Base-by-base conservation (phyloP, 805 yeast species). In the Millerozyma miso region DNA sequence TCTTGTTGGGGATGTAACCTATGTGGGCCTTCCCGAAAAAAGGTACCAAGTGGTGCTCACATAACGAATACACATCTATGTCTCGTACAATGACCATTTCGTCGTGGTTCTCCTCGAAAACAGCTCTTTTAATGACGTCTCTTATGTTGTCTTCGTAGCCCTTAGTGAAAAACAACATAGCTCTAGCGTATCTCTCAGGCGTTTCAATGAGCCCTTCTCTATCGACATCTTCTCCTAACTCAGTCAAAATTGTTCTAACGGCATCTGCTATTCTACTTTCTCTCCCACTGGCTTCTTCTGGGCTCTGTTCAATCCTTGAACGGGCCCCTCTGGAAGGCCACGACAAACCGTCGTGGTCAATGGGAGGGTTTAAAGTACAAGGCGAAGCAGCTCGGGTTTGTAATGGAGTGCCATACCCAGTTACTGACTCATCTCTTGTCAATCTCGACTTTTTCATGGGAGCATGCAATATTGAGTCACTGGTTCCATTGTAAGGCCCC, bases 11-110 rank as follows among this genome's bases (percentile, higher is more conserved):
- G 51, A 93, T 90, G 67, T 93, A 93, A n/a, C 95, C 99, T 51
- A 93, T 93, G 59, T 91, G 97, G 41, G 91, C 95, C 58, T 91
- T 93, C 44, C 99, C 99, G 55, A 81, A 87, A 62, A 93, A 93
- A 17, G 99, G 99, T 19, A 95, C 99, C 55, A 93, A 70, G 67
- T 93, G 99, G 63, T 93, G 99, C 67, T 93, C 99, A 66, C 99
- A 93, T 41, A 93, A 72, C 3, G 97, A 88, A 62, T 83, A 86
- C 41, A 93, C 79, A 54, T 88, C 96, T 44, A 93, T 93, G 63
- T 93, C 97, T 58, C 91, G 78, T 19, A 93, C 99, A 50, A 93
- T 90, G 38, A 93, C 98, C 98, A 93, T 93, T 60, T 93, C 99
- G 62, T 93, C 98, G 60, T 93, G 99, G 60, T 93, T 96, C 62